Base-by-base conservation (phyloP, 106 monocot species). In the Gastrodia elata region DNA sequence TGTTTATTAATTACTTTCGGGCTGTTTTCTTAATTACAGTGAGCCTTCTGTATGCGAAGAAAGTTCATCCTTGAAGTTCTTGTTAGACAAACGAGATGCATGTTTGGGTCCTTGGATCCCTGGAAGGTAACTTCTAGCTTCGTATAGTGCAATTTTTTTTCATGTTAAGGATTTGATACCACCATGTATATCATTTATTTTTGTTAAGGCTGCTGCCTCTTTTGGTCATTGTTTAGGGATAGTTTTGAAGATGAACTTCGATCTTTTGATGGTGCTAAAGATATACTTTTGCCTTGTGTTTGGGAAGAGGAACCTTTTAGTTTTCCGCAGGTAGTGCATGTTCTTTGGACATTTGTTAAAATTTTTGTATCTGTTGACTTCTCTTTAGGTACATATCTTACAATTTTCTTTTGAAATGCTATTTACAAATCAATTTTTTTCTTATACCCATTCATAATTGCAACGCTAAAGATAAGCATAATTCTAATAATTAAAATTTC, bases 211-310 rank as follows among this genome's bases (percentile, higher is more conserved):
- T 69, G 26, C 40, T 25, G 38, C 26, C 2, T 69, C 69, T 39
- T 18, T 24, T 69, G 40, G 39, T 40, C 1, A 38, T 68, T 40
- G 9, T 68, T 80, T 68, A 97, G 97, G 80, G 92, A 97, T 88
- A 93, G 83, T 79, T 90, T 92, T 85, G 97, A 97, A 73, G 97
- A 97, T 80, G 97, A 97, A 73, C 88, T 97, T 77, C 85, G 97
- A 72, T 90, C 92, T 78, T 97, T 93, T 82, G 83, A 97, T 81
- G 97, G 90, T 65, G 83, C 90, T 28, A 82, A 75, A 30, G 97
- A 97, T 90, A 93, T 92, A 39, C 32, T 88, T 73, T 44, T 93
- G 81, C 97, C 93, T 56, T 93, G 92, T 78, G 84, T 97, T 25
- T 97, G 92, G 92, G 97, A 93, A 74, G 85, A 83, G 72, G 84